Conservation (phyloP, 2,329 filamentous ascomycete genomes). For the Stemphylium lycopersici region DNA sequence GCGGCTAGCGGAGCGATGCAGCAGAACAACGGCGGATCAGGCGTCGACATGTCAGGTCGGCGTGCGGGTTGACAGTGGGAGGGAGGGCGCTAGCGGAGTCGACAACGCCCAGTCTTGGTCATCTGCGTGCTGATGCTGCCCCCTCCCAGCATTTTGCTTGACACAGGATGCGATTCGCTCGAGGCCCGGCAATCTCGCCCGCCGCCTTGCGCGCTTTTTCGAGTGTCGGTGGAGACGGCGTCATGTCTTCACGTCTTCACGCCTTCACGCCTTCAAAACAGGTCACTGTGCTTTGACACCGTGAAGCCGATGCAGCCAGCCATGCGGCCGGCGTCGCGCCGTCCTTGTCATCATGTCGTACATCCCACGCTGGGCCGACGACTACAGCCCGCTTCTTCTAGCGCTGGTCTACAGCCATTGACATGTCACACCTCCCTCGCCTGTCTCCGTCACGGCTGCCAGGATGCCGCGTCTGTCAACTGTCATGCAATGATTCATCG, state of each 20-base stretch:
- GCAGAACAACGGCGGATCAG: conserved; percentile 11
- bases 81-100: conserved; percentile 8
- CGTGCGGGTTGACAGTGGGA: conserved; percentile 10
- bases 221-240: not conserved
- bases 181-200: not conserved
- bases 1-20: conserved; percentile 7
- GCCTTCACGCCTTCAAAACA: conserved; percentile 1
- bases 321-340: conserved; percentile 13
- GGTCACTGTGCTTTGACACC: not conserved
- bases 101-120: conserved; percentile 4
- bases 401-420: not conserved
- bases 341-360: conserved; percentile 11
- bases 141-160: not conserved
- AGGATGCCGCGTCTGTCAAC: conserved; percentile 6
- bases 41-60: conserved; percentile 12
- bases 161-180: not conserved
- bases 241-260: not conserved
- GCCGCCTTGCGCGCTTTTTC: not conserved
- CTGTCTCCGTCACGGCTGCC: too few species aligned
- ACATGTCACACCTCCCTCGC: too few species aligned
- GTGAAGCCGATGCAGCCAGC: conserved; percentile 4
- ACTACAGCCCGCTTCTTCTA: not conserved
- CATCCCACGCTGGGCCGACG: not conserved
- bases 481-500: not conserved
- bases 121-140: conserved; percentile 7